Base-by-base conservation (phyloP, 805 yeast species). In the Candida namnaoensis region DNA sequence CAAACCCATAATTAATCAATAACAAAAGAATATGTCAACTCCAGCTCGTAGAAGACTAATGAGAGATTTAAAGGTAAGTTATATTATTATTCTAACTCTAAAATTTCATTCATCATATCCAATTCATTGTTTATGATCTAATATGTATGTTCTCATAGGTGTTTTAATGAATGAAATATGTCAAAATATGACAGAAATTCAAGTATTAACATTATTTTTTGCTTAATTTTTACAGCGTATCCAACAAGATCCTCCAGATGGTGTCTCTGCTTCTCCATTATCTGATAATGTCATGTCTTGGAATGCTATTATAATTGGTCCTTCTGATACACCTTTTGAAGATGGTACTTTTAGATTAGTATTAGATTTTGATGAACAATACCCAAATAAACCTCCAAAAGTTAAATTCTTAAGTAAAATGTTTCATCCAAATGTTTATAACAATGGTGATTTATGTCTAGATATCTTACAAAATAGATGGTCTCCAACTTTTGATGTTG, bases 341-440 rank as follows among this genome's bases (percentile, higher is more conserved):
- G 99, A 93, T 58, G 99, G 99, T 12, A 93, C 98, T 0, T 93
- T 93, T 64, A 74, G 95, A 44, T 69, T 93, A 46, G 72, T 80
- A 41, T 63, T 93, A 51, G 91, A 86, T 53, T 93, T 93, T 59
- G 96, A 88, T 59, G 99, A 93, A 65, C 96, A 88, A 57, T 93
- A 93, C 56, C 99, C 99, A 5, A 90, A 91, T 56, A 93, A 93
- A 56, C 98, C 99, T 23, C 99, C 99, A 2, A 70, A 75, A 43
- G 99, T 93, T 37, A 83, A 86, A 59, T 93, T 93, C 60, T 69
- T 90, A 34, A 81, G 91, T 46, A 91, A 86, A 54, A 93, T 93
- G 96, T 93, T 93, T 62, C 99, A 93, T 60, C 99, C 99, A 3
- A 93, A 93, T 58, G 98, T 93, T 4, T 93, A 93, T 57, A 95